phyloP scores from a whole-genome alignment of 495 filamentous ascomycete species.

The Penicillium atrosanguineum region DNA sequence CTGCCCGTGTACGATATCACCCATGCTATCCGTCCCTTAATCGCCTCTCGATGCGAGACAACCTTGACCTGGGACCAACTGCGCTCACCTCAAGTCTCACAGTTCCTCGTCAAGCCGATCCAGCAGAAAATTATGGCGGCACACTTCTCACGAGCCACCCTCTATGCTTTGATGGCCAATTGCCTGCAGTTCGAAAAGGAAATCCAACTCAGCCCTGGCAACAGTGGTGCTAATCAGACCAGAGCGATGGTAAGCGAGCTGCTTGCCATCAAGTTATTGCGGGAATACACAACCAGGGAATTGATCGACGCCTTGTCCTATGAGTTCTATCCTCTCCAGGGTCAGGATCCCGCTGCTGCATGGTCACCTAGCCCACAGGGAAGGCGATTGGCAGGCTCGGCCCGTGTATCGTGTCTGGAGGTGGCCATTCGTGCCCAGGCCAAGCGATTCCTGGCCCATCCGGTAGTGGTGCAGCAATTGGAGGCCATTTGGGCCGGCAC shows the following conservation, averaged over 20 bases:
- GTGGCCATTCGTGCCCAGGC: constrained; percentile 86
- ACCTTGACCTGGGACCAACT: constrained; percentile 95
- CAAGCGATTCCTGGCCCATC: constrained; percentile 86
- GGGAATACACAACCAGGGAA: constrained; percentile 83
- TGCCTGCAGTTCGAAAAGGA: constrained; percentile 92
- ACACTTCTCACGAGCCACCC: constrained; percentile 78
- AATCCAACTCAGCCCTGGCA: constrained; percentile 72
- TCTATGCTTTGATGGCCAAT: constrained; percentile 90
- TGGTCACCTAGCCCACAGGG: constrained; percentile 31
- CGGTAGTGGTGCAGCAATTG: constrained; percentile 84
- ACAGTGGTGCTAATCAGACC: constrained; percentile 75
- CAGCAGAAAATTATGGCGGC: constrained; percentile 76
- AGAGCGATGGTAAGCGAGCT: constrained; percentile 86
- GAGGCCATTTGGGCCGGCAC: constrained; percentile 95
- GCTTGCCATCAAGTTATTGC: constrained; percentile 84
- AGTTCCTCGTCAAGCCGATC: constrained; percentile 90
- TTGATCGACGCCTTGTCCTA: constrained; percentile 90
- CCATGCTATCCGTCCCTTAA: constrained; percentile 79
- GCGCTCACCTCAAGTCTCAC: constrained; percentile 88
- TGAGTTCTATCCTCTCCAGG: constrained; percentile 90
- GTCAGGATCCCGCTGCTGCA: constrained; percentile 50
- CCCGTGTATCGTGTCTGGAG: constrained; percentile 84
- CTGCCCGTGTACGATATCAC: constrained; percentile 88
- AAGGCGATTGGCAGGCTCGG: constrained; percentile 48
- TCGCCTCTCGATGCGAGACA: constrained; percentile 81